phyloP scores from a whole-genome alignment of 2,329 filamentous ascomycete species.

The Fusarium illudens region DNA sequence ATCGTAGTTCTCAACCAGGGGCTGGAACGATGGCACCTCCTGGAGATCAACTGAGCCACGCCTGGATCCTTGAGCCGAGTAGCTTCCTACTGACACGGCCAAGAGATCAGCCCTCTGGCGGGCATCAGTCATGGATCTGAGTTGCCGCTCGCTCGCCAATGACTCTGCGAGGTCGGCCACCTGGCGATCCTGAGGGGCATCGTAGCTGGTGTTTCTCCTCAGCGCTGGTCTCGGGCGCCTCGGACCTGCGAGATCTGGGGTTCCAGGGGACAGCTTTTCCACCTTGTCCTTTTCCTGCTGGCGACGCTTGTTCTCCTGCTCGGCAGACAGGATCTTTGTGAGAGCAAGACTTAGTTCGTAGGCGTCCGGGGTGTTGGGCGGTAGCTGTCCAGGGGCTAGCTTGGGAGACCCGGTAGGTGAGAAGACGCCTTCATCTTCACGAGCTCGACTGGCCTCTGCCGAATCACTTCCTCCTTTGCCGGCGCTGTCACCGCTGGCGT shows the following conservation, averaged over 20 bases:
- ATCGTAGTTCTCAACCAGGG: conserved; percentile 44
- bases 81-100: conserved; percentile 51
- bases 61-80: conserved; percentile 49
- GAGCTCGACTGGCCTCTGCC: conserved; percentile 2
- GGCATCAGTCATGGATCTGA: conserved; percentile 52
- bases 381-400: conserved; percentile 37
- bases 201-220: conserved; percentile 55
- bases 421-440: conserved; percentile 30
- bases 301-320: conserved; percentile 37
- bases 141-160: conserved; percentile 48
- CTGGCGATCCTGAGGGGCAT: conserved; percentile 51
- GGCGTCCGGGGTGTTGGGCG: conserved; percentile 50
- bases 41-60: conserved; percentile 47
- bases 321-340: conserved; percentile 50
- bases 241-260: conserved; percentile 29
- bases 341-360: conserved; percentile 50
- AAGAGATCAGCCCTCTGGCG: conserved; percentile 50
- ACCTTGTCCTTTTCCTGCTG: conserved; percentile 21
- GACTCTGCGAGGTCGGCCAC: conserved; percentile 52
- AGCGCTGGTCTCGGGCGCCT: conserved; percentile 50
- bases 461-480: conserved; percentile 14
- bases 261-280: conserved; percentile 5
- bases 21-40: conserved; percentile 44
- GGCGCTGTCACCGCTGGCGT: conserved; percentile 43
- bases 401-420: conserved; percentile 43